Conservation (phyloP, 495 filamentous ascomycete genomes). For the Alectoria sarmentosa region DNA sequence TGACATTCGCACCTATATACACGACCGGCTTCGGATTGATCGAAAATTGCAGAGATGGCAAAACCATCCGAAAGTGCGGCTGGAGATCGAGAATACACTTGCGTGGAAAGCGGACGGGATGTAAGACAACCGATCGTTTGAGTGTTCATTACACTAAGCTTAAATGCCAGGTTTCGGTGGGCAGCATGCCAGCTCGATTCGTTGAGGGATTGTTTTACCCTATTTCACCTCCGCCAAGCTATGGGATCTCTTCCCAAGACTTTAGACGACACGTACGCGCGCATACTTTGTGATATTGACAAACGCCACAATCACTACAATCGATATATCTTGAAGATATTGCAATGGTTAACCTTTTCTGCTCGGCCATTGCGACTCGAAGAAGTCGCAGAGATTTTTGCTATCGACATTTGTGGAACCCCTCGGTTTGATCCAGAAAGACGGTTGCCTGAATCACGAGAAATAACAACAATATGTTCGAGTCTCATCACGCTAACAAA, state of each 20-base stretch:
- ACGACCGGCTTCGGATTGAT: constrained; percentile 8
- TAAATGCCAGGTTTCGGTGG: constrained; percentile 36
- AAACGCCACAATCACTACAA: constrained; percentile 15
- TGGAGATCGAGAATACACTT: constrained; percentile 21
- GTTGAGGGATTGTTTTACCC: constrained; percentile 30
- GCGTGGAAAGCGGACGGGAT: constrained; percentile 33
- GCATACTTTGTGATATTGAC: constrained; percentile 31
- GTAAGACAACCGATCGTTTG: constrained; percentile 24
- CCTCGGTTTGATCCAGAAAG: constrained; percentile 10
- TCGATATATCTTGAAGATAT: constrained; percentile 21
- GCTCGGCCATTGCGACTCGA: constrained; percentile 24
- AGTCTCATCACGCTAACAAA: constrained; percentile 15
- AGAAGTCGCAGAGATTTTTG: constrained; percentile 28
- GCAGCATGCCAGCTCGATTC: constrained; percentile 36
- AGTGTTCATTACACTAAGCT: constrained; percentile 15
- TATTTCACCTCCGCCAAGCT: constrained; percentile 25
- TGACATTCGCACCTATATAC: constrained; percentile 30
- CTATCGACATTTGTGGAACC: constrained; percentile 10
- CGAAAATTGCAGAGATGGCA: constrained; percentile 22
- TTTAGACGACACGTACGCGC: constrained; percentile 35
- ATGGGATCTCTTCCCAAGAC: constrained; percentile 32
- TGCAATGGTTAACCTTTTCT: constrained; percentile 32
- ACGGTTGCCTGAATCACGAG: constrained; percentile 13
- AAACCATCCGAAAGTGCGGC: neutral
- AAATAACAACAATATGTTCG: constrained; percentile 22